Evolutionary conservation across 2,329 filamentous ascomycete genomes (phyloP).

Genomic region (Xylaria sp.): DNA sequence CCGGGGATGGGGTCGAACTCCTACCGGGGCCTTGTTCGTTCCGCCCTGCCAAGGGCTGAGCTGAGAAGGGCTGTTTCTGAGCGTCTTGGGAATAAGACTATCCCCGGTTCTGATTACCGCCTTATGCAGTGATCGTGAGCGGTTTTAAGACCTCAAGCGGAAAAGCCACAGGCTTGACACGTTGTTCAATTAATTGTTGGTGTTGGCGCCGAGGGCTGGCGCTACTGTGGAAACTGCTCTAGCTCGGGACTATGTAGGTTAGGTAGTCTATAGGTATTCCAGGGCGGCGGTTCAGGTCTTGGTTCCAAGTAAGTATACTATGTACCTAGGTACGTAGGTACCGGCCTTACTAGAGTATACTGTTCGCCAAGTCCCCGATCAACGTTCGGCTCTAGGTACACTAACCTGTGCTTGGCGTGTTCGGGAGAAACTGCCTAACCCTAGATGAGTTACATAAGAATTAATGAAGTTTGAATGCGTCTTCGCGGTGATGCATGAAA

Average conservation of each 20-base stretch:
- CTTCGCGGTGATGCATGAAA: background rate
- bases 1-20: constrained; percentile 4
- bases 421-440: background rate
- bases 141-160: background rate
- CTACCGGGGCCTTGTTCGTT: constrained; percentile 4
- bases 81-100: background rate
- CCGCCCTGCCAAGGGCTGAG: constrained; percentile 14
- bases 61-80: constrained; percentile 3
- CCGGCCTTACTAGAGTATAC: background rate
- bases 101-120: background rate
- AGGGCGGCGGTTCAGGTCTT: background rate
- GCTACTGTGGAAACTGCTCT: too few relatives aligned
- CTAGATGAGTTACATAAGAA: background rate
- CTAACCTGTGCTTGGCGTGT: background rate
- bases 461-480: background rate
- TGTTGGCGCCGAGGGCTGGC: background rate
- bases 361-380: too few relatives aligned
- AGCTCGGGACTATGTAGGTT: too few relatives aligned
- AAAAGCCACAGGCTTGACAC: background rate
- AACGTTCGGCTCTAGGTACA: too few relatives aligned
- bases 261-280: background rate
- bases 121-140: background rate
- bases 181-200: constrained; percentile 5
- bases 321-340: too few relatives aligned
- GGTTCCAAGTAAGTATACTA: too few relatives aligned